These are phyloP conservation scores for Aspergillus cavernicola DNA, from an alignment of 495 filamentous ascomycete genomes.

Conservation along the genomic window DNA sequence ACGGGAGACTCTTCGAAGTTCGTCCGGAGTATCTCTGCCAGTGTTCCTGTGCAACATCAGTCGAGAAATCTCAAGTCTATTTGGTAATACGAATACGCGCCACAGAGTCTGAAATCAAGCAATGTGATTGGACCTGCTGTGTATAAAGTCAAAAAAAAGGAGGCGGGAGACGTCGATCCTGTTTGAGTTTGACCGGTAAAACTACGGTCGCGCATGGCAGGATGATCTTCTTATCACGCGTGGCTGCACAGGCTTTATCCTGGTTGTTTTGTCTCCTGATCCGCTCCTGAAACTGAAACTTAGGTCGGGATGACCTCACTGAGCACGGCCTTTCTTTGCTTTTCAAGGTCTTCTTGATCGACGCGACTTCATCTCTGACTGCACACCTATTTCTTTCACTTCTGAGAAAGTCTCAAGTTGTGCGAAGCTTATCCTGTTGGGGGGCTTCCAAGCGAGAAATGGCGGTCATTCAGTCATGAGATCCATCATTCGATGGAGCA, in stretches of 20 bases:
- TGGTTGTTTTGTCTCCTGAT: slow-evolving; percentile 7
- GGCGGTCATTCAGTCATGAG: background rate
- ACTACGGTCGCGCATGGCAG: slow-evolving; percentile 17
- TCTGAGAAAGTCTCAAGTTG: background rate
- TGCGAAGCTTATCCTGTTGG: slow-evolving; percentile 5
- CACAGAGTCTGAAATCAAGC: background rate
- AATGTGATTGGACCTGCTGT: slow-evolving; percentile 9
- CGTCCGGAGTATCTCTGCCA: no score
- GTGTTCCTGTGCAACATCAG: background rate
- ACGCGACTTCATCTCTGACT: background rate
- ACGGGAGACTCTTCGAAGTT: no score
- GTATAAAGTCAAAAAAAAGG: slow-evolving; percentile 3
- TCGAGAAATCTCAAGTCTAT: no score
- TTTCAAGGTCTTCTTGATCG: slow-evolving; percentile 7
- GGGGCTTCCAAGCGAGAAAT: slow-evolving; percentile 5
- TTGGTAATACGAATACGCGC: no score
- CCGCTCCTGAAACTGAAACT: slow-evolving; percentile 10
- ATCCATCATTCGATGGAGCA: background rate
- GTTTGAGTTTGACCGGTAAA: slow-evolving; percentile 1
- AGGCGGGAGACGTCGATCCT: slow-evolving; percentile 16
- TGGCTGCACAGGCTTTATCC: slow-evolving; percentile 2
- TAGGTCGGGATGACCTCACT: slow-evolving; percentile 1
- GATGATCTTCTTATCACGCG: slow-evolving; percentile 12
- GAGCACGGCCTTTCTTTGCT: background rate
- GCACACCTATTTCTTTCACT: background rate